Evolutionary conservation across 2,329 filamentous ascomycete genomes (phyloP).

Genomic region (Diaporthe sp.): DNA sequence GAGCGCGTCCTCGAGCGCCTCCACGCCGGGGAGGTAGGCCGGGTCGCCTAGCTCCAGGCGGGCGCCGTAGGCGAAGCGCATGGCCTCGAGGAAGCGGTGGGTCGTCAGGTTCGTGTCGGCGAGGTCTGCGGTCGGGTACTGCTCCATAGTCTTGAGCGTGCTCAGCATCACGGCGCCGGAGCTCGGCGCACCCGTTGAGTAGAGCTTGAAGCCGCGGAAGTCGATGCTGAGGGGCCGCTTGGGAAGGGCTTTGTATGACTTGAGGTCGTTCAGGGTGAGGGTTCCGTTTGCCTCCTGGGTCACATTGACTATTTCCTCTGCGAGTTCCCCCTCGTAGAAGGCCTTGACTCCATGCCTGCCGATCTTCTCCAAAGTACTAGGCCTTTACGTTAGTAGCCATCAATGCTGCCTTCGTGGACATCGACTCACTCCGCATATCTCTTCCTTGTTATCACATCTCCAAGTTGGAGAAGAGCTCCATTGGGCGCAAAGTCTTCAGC

Average conservation of each 20-base stretch:
- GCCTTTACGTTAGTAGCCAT: not conserved
- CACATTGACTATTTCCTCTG: slow-evolving; percentile 77
- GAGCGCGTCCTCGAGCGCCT: slow-evolving; percentile 74
- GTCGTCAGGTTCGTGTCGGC: slow-evolving; percentile 72
- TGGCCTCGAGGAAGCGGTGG: slow-evolving; percentile 87
- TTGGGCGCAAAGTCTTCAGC: slow-evolving; percentile 90
- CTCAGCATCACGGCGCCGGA: slow-evolving; percentile 81
- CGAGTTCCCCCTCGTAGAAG: slow-evolving; percentile 55
- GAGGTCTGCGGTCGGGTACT: slow-evolving; percentile 70
- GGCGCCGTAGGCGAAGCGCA: slow-evolving; percentile 87
- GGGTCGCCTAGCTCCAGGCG: slow-evolving; percentile 88
- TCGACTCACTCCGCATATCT: slow-evolving; percentile 73
- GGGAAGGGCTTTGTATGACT: slow-evolving; percentile 75
- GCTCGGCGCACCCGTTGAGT: slow-evolving; percentile 77
- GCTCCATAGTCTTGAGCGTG: slow-evolving; percentile 85
- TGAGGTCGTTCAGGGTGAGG: slow-evolving; percentile 84
- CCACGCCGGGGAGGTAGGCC: slow-evolving; percentile 72
- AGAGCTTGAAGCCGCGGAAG: slow-evolving; percentile 78
- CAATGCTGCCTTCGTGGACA: fast-evolving
- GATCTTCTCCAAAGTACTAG: slow-evolving; percentile 77
- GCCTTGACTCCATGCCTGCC: slow-evolving; percentile 69
- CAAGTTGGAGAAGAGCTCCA: slow-evolving; percentile 74
- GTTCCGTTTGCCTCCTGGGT: slow-evolving; percentile 80
- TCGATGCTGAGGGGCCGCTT: slow-evolving; percentile 69
- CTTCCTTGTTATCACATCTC: slow-evolving; percentile 82